Percentiles rank a stretch among this genome's conserved stretches.
Conservation (phyloP, 1,139 yeast species). For the Blastobotrys raffinosifermentans region DNA sequence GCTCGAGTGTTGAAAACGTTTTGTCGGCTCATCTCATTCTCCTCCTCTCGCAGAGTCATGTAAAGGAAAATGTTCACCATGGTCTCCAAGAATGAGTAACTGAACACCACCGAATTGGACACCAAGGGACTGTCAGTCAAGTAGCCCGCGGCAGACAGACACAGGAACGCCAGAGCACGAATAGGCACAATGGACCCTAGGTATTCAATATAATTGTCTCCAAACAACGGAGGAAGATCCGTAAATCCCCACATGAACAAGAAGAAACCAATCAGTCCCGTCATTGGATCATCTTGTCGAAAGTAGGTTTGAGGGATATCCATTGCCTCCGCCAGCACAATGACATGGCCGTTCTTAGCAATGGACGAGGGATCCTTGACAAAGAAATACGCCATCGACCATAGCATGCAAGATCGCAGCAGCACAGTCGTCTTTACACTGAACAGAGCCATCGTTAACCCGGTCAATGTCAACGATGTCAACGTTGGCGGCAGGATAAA, state of each 20-base stretch:
- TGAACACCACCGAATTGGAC: constrained; percentile 47
- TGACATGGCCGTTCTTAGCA: constrained; percentile 40
- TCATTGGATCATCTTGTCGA: constrained; percentile 36
- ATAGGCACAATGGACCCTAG: constrained; percentile 67
- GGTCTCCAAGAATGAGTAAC: constrained; percentile 45
- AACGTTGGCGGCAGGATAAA: neutral
- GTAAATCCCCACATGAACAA: constrained; percentile 31
- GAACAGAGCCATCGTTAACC: constrained; percentile 22
- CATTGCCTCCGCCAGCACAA: constrained; percentile 55
- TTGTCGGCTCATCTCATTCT: constrained; percentile 32
- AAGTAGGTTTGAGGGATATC: constrained; percentile 39
- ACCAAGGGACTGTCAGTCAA: constrained; percentile 29
- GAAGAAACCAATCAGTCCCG: constrained; percentile 42
- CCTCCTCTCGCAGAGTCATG: constrained; percentile 32
- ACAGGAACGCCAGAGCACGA: constrained; percentile 54
- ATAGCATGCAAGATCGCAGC: constrained; percentile 39
- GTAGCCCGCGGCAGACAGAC: constrained; percentile 41
- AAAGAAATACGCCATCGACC: constrained; percentile 40
- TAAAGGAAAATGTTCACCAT: constrained; percentile 30
- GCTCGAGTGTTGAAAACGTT: too few relatives aligned
- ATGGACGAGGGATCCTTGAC: constrained; percentile 35
- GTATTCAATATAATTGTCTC: constrained; percentile 37
- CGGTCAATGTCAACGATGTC: constrained; percentile 1
- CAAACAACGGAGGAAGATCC: constrained; percentile 27
- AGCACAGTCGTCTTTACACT: constrained; percentile 26